phyloP scores from a whole-genome alignment of 1,284 basidiomycete genomes.

The Anthracocystis walkeri region DNA sequence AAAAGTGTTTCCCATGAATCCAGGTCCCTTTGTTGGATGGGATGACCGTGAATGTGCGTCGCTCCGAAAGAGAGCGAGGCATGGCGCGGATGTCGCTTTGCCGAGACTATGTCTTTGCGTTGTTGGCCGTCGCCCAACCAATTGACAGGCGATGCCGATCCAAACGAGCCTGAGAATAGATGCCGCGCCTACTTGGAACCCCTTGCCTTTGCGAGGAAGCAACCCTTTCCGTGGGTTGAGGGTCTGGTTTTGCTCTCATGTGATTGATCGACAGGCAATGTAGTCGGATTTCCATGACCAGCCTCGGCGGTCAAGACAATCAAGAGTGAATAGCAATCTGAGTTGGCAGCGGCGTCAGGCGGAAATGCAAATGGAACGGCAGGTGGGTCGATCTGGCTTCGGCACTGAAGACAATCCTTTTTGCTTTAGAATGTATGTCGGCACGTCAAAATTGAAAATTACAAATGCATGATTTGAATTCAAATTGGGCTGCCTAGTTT shows the following conservation, averaged over 20 bases:
- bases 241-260: neutral
- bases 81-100: neutral
- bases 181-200: too few species aligned
- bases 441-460: slow-evolving; percentile 3
- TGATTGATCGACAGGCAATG: neutral
- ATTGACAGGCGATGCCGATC: too few species aligned
- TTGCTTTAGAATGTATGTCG: neutral
- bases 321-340: neutral
- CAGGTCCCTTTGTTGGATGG: neutral
- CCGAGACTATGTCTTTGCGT: neutral
- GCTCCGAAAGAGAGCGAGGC: neutral
- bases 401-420: slow-evolving; percentile 3
- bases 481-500: too few species aligned
- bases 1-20: neutral
- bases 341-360: too few species aligned
- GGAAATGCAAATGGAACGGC: neutral
- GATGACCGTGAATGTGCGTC: neutral
- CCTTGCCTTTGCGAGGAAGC: too few species aligned
- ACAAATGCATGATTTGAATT: slow-evolving; percentile 1
- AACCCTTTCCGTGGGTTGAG: too few species aligned
- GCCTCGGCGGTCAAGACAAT: slow-evolving; percentile 5
- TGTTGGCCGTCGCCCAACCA: too few species aligned
- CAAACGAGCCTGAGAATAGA: too few species aligned
- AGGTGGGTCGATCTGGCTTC: slow-evolving; percentile 3
- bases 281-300: neutral